Percentiles rank a stretch among this genome's conserved stretches.
These are phyloP conservation scores for Pestalotiopsis sp. DNA, from an alignment of 2,329 filamentous ascomycete species.

Conservation along the genomic window DNA sequence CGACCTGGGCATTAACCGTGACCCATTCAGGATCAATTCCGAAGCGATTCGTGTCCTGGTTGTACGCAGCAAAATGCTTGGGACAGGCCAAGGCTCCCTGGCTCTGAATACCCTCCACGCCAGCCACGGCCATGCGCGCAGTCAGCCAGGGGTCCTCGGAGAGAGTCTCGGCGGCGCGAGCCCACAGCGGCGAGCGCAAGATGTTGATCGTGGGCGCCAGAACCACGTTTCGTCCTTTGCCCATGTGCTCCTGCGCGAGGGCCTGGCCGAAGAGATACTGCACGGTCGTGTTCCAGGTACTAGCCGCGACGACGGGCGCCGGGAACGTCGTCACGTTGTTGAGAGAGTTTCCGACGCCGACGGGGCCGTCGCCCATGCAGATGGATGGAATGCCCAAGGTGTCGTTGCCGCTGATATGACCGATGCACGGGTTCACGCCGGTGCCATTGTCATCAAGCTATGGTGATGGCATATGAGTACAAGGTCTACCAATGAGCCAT, in stretches of 20 bases:
- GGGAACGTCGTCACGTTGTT: neutral
- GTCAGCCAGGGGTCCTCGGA: slow-evolving; percentile 6
- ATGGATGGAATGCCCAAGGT: slow-evolving; percentile 3
- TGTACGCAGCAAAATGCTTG: slow-evolving; percentile 2
- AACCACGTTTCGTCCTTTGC: neutral
- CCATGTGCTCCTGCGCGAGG: neutral
- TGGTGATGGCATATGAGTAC: neutral
- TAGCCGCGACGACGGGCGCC: neutral
- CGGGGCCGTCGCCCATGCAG: slow-evolving; percentile 5
- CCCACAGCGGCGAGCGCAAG: slow-evolving; percentile 6
- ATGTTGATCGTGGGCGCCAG: slow-evolving; percentile 1
- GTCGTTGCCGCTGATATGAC: slow-evolving; percentile 9
- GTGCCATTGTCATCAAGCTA: neutral
- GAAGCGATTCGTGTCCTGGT: slow-evolving; percentile 1
- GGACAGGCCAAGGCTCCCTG: slow-evolving; percentile 4
- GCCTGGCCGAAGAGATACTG: slow-evolving; percentile 2
- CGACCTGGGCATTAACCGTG: neutral
- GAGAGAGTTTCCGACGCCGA: slow-evolving; percentile 2
- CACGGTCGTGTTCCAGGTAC: slow-evolving; percentile 4
- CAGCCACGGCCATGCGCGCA: slow-evolving; percentile 5
- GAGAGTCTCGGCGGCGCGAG: slow-evolving; percentile 2
- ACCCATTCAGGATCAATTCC: slow-evolving; percentile 4
- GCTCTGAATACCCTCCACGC: neutral
- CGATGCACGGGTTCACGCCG: slow-evolving; percentile 11
- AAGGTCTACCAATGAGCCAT: neutral